A percentile compares a stretch with the other conserved stretches of the same genome.
Evolutionary conservation across 352 stramenopile genomes (phyloP).

Genomic region (Pythium rishiriense): DNA sequence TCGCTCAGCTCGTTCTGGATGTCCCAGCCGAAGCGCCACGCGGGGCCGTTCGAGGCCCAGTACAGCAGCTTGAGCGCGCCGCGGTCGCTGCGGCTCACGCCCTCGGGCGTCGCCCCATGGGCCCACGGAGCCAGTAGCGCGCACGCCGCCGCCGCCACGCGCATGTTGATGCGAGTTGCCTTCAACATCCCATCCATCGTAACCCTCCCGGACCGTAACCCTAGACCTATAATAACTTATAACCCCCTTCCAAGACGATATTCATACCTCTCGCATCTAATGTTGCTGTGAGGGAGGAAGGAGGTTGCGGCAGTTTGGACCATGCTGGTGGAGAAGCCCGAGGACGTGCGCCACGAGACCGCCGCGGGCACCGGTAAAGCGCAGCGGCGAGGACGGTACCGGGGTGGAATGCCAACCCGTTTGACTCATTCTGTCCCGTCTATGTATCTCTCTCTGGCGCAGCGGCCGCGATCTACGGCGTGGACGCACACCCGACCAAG

Average conservation of each 20-base stretch:
- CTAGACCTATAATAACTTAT: no score
- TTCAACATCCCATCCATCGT: no score
- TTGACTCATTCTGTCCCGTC: constrained; percentile 6
- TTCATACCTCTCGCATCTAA: constrained; percentile 24
- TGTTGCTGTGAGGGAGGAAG: constrained; percentile 1
- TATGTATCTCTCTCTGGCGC: not conserved
- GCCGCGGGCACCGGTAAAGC: constrained; percentile 52
- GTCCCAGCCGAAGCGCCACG: constrained; percentile 54
- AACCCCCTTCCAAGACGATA: no score
- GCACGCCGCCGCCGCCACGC: no score
- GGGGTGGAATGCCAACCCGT: constrained; percentile 1
- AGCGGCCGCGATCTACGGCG: constrained; percentile 83
- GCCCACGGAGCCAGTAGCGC: not conserved
- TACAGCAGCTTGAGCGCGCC: constrained; percentile 68
- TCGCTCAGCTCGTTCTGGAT: constrained; percentile 70
- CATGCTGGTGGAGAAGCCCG: constrained; percentile 85
- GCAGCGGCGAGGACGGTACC: not conserved
- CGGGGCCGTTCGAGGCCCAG: constrained; percentile 57
- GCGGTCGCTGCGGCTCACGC: constrained; percentile 41
- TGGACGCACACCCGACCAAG: constrained; percentile 79
- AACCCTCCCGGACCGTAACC: no score
- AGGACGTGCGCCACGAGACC: constrained; percentile 76
- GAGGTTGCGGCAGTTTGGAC: not conserved
- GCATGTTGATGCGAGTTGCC: not conserved
- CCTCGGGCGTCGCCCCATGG: not conserved